These are phyloP conservation scores for Colletotrichum eleusines DNA, from an alignment of 2,329 filamentous ascomycete genomes.

Conservation along the genomic window DNA sequence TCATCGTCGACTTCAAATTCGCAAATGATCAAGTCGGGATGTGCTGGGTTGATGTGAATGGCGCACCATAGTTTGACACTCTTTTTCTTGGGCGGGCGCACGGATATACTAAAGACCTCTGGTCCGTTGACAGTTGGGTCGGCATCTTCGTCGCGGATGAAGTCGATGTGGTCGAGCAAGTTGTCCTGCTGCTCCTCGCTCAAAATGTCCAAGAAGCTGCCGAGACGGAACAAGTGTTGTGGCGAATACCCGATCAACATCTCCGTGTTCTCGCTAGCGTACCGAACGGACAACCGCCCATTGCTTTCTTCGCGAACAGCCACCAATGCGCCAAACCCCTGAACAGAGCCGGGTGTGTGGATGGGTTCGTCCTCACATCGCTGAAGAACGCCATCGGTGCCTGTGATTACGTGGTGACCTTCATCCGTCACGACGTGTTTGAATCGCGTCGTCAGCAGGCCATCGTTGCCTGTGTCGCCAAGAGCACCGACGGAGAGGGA, in stretches of 20 bases:
- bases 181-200: conserved; percentile 87
- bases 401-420: conserved; percentile 86
- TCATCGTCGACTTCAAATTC: conserved; percentile 92
- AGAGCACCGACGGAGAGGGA: conserved; percentile 2
- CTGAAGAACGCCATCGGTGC: conserved; percentile 78
- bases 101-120: conserved; percentile 84
- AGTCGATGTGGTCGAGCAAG: conserved; percentile 87
- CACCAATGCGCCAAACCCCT: conserved; percentile 82
- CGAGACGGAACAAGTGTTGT: conserved; percentile 77
- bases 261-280: conserved; percentile 85
- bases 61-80: conserved; percentile 86
- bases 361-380: conserved; percentile 93
- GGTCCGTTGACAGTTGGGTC: conserved; percentile 82
- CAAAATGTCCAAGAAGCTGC: conserved; percentile 85
- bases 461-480: conserved; percentile 16
- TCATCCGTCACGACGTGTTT: conserved; percentile 81
- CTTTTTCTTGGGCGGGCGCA: conserved; percentile 70
- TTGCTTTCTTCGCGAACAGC: conserved; percentile 78
- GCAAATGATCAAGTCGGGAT: conserved; percentile 81
- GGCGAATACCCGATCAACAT: conserved; percentile 82
- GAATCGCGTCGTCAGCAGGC: conserved; percentile 77
- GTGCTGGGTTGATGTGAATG: conserved; percentile 78
- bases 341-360: conserved; percentile 84
- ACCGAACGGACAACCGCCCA: conserved; percentile 75
- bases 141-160: conserved; percentile 84